Conservation (phyloP, 108 stramenopile genomes). For the Conticribra weissflogii region DNA sequence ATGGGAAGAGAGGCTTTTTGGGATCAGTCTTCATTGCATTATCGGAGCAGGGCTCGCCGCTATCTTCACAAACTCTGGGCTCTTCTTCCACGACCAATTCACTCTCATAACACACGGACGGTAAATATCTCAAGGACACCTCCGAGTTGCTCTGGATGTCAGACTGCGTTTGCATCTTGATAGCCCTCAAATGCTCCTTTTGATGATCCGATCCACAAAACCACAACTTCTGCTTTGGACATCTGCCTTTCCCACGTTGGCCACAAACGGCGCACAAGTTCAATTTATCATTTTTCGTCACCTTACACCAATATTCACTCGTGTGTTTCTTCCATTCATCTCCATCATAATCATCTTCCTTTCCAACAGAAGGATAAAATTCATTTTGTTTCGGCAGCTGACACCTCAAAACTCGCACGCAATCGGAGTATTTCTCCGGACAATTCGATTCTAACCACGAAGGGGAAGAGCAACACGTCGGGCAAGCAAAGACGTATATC, state of each 20-base stretch:
- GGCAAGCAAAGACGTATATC: constrained; percentile 82
- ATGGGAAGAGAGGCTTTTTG: constrained; percentile 33
- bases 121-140: constrained; percentile 46
- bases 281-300: constrained; percentile 36
- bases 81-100: constrained; percentile 90
- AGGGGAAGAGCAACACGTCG: constrained; percentile 50
- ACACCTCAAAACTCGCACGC: constrained; percentile 67
- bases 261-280: constrained; percentile 78
- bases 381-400: constrained; percentile 76
- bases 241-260: constrained; percentile 61
- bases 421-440: constrained; percentile 6
- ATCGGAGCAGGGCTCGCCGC: background rate
- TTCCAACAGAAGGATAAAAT: constrained; percentile 59
- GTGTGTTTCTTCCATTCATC: constrained; percentile 67
- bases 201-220: constrained; percentile 81
- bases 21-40: constrained; percentile 13
- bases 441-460: constrained; percentile 13
- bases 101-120: constrained; percentile 71
- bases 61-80: constrained; percentile 29
- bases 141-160: constrained; percentile 18
- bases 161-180: constrained; percentile 23
- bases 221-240: constrained; percentile 62
- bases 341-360: constrained; percentile 25
- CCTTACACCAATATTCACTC: constrained; percentile 46
- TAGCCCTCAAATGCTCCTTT: constrained; percentile 60